phyloP scores from a whole-genome alignment of 2,329 filamentous ascomycete species.

The Fusarium subtropicale region DNA sequence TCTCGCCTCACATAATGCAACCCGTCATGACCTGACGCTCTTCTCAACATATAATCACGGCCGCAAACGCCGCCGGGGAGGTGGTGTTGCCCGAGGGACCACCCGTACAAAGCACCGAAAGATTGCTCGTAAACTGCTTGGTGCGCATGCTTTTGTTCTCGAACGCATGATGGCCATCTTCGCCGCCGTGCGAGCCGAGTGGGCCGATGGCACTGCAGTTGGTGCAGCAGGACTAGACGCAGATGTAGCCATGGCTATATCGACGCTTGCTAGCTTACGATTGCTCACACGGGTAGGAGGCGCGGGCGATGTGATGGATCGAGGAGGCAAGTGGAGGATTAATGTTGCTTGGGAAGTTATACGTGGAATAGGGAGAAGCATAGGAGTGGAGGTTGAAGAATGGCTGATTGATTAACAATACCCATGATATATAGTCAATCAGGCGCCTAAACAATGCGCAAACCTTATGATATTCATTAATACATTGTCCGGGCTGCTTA shows the following conservation, averaged over 20 bases:
- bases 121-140: conserved; percentile 80
- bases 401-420: conserved; percentile 72
- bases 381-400: conserved; percentile 83
- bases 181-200: conserved; percentile 70
- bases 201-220: conserved; percentile 53
- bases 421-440: neutral
- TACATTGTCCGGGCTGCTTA: conserved; percentile 16
- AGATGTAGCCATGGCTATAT: conserved; percentile 73
- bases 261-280: conserved; percentile 77
- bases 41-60: conserved; percentile 78
- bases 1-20: conserved; percentile 82
- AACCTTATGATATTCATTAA: neutral
- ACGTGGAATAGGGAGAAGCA: conserved; percentile 74
- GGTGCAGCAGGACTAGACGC: conserved; percentile 58
- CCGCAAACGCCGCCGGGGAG: conserved; percentile 62
- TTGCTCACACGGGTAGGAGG: conserved; percentile 75
- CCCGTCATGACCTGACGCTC: conserved; percentile 77
- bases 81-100: conserved; percentile 51
- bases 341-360: conserved; percentile 84
- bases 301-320: conserved; percentile 72
- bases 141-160: conserved; percentile 79
- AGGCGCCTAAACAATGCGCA: neutral
- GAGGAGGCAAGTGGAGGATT: conserved; percentile 79
- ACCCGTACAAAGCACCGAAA: conserved; percentile 70
- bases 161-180: conserved; percentile 85